Conservation (phyloP, 352 stramenopile species). For the Pythium sukuiense region DNA sequence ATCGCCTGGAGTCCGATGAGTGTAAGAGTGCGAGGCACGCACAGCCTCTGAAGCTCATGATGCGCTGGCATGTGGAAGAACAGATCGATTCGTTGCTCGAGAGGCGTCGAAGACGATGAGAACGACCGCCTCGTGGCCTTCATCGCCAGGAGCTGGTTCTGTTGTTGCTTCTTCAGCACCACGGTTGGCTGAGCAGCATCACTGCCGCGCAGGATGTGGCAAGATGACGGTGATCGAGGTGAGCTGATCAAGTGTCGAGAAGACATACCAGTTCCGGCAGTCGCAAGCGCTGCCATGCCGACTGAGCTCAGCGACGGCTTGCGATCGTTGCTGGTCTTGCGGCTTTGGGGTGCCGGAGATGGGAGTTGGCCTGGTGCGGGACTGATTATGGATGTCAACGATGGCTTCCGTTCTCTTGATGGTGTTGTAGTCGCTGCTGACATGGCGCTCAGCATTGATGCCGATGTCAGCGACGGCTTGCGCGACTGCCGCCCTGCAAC, state of each 20-base stretch:
- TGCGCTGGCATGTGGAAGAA: conserved; percentile 45
- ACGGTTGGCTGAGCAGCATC: neutral
- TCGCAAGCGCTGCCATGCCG: conserved; percentile 3
- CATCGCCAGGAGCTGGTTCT: conserved; percentile 12
- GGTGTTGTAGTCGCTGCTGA: neutral
- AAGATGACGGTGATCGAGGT: conserved; percentile 7
- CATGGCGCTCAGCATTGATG: conserved; percentile 7
- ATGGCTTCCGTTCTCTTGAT: conserved; percentile 12
- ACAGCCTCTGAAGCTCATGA: conserved; percentile 37
- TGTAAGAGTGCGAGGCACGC: conserved; percentile 46
- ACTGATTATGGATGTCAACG: neutral
- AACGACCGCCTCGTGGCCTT: conserved; percentile 21
- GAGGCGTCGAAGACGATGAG: neutral
- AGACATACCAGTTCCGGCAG: neutral
- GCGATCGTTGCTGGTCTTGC: conserved; percentile 6
- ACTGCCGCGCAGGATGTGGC: conserved; percentile 4
- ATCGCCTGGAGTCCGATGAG: conserved; percentile 54
- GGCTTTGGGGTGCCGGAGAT: neutral
- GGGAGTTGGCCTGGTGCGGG: neutral
- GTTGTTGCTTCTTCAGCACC: conserved; percentile 12
- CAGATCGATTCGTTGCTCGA: conserved; percentile 48
- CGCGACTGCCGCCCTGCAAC: neutral
- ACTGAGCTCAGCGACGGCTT: conserved; percentile 13
- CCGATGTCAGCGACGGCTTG: conserved; percentile 11
- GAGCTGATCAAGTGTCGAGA: conserved; percentile 1